Evolutionary conservation across 345 rosid species (phyloP).

Genomic region (Camelina neglecta): DNA sequence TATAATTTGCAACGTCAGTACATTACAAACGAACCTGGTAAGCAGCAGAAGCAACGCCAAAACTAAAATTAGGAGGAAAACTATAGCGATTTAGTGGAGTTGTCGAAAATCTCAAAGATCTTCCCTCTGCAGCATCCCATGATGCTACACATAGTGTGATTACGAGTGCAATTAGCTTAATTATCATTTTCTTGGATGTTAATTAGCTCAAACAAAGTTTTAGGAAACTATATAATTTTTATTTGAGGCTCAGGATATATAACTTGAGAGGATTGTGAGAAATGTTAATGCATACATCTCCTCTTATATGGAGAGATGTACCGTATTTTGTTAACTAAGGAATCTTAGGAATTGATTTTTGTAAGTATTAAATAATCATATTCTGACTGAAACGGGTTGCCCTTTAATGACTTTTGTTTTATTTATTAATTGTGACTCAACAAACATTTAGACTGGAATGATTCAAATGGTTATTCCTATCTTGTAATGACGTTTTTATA

Average conservation of each 20-base stretch:
- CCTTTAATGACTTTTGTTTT: slow-evolving; percentile 3
- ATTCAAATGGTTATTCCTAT: too few species aligned
- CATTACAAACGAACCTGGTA: slow-evolving; percentile 41
- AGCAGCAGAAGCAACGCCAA: slow-evolving; percentile 49
- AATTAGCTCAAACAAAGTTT: not conserved
- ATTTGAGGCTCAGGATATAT: not conserved
- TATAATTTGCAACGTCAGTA: not conserved
- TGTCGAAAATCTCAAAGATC: slow-evolving; percentile 17
- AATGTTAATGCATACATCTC: not conserved
- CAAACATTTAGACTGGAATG: too few species aligned
- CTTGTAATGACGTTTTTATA: too few species aligned
- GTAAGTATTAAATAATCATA: not conserved
- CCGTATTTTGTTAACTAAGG: not conserved
- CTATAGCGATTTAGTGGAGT: slow-evolving; percentile 37
- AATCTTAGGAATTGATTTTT: not conserved
- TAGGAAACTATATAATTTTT: not conserved
- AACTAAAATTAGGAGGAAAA: slow-evolving; percentile 39
- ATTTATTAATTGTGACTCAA: not conserved
- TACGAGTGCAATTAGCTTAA: slow-evolving; percentile 21
- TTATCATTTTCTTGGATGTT: not conserved
- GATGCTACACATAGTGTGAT: slow-evolving; percentile 18
- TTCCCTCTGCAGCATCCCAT: slow-evolving; percentile 22
- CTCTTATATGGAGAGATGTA: not conserved
- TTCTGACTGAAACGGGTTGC: not conserved
- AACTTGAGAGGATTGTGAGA: not conserved